phyloP scores from a whole-genome alignment of 495 filamentous ascomycete species.

The Penicillium odoratum region DNA sequence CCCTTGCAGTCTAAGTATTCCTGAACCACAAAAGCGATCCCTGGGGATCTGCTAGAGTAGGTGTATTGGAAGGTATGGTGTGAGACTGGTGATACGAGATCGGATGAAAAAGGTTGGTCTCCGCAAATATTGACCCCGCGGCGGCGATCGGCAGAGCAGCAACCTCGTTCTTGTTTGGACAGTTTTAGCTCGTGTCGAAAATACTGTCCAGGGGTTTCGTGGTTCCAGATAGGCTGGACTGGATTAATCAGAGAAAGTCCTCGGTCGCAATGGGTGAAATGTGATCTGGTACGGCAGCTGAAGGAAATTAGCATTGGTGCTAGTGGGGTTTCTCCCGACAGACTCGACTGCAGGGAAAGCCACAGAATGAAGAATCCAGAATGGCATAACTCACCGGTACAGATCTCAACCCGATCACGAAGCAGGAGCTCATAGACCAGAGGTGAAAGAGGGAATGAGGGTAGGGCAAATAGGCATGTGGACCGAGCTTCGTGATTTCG shows the following conservation, averaged over 20 bases:
- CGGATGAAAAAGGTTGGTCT: not conserved
- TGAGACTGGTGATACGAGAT: not conserved
- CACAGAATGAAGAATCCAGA: not conserved
- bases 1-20: constrained; percentile 16
- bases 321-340: not conserved
- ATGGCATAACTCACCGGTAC: not conserved
- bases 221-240: not conserved
- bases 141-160: not conserved
- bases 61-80: not conserved
- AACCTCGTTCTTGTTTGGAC: not conserved
- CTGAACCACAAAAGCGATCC: not conserved
- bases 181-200: not conserved
- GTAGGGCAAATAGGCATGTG: constrained; percentile 16
- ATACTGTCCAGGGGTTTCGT: not conserved
- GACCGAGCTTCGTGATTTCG: constrained; percentile 17
- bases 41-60: not conserved
- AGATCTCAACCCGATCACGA: not conserved
- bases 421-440: not conserved
- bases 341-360: not conserved
- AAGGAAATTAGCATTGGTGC: not conserved
- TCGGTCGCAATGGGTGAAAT: not conserved
- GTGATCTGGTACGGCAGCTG: not conserved
- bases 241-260: not conserved
- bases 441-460: not conserved
- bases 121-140: not conserved